Evolutionary conservation across 768 basidiomycete species (phyloP).

Genomic region (Macrolepiota dolichaula): DNA sequence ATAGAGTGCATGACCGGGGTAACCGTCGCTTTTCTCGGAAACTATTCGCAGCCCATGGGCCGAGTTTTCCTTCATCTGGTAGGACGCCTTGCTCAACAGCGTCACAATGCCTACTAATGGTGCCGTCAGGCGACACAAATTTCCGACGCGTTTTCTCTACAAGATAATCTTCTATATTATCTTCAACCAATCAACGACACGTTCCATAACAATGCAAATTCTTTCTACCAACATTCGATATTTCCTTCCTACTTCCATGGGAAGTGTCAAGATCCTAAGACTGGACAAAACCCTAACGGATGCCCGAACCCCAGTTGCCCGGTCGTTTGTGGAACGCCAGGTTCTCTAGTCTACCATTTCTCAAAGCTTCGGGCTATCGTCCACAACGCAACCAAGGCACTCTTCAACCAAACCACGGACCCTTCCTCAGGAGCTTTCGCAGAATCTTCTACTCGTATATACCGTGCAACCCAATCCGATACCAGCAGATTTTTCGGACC

Average conservation of each 20-base stretch:
- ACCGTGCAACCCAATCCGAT: background rate
- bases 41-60: conserved; percentile 34
- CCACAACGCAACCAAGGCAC: conserved; percentile 35
- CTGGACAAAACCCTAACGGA: conserved; percentile 58
- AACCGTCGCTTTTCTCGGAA: conserved; percentile 50
- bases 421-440: conserved; percentile 6
- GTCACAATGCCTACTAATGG: background rate
- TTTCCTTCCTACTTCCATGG: conserved; percentile 76
- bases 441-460: conserved; percentile 11
- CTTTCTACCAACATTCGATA: conserved; percentile 49
- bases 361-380: conserved; percentile 43
- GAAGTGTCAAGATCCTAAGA: conserved; percentile 50
- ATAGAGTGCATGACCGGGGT: conserved; percentile 63
- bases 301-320: conserved; percentile 81
- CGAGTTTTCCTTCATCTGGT: conserved; percentile 39
- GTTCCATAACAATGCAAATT: conserved; percentile 31
- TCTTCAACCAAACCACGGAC: conserved; percentile 27
- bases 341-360: conserved; percentile 72
- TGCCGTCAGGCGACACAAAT: conserved; percentile 16
- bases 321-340: conserved; percentile 79
- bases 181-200: conserved; percentile 42
- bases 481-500: background rate
- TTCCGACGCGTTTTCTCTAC: conserved; percentile 12
- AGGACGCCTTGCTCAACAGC: conserved; percentile 15
- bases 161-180: conserved; percentile 21